Evolutionary conservation across 352 stramenopile genomes (phyloP).

Genomic region (Pythium utonaiense): DNA sequence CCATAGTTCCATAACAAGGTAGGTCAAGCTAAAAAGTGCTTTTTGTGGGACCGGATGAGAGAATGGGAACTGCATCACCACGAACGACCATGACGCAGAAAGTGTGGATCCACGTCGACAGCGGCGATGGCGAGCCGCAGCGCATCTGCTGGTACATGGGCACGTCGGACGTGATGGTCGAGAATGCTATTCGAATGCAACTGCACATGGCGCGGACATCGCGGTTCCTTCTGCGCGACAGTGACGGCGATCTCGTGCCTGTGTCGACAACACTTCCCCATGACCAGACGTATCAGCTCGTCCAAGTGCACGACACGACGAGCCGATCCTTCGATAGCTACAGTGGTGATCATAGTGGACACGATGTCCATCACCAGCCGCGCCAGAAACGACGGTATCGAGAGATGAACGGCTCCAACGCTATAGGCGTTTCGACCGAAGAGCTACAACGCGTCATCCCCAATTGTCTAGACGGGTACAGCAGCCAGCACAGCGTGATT

Average conservation of each 20-base stretch:
- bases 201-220: conserved; percentile 22
- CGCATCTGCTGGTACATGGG: conserved; percentile 55
- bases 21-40: too few species aligned
- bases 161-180: conserved; percentile 47
- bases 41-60: too few species aligned
- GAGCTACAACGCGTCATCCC: too few species aligned
- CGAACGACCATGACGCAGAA: conserved; percentile 13
- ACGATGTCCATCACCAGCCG: not conserved
- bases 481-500: too few species aligned
- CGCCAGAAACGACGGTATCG: conserved; percentile 1
- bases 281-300: conserved; percentile 30
- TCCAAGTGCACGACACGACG: conserved; percentile 13
- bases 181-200: conserved; percentile 38
- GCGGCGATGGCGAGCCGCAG: conserved; percentile 12
- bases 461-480: too few species aligned
- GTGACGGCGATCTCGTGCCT: conserved; percentile 43
- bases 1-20: too few species aligned
- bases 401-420: not conserved
- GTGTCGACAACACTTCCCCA: conserved; percentile 32
- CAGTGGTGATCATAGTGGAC: not conserved
- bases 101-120: conserved; percentile 18
- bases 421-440: too few species aligned
- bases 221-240: conserved; percentile 42
- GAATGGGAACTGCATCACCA: too few species aligned
- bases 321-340: not conserved